A percentile compares a stretch with the other conserved stretches of the same genome.
These are phyloP conservation scores for Babesia sp. DNA, from an alignment of 169 alveolate species.

Conservation along the genomic window DNA sequence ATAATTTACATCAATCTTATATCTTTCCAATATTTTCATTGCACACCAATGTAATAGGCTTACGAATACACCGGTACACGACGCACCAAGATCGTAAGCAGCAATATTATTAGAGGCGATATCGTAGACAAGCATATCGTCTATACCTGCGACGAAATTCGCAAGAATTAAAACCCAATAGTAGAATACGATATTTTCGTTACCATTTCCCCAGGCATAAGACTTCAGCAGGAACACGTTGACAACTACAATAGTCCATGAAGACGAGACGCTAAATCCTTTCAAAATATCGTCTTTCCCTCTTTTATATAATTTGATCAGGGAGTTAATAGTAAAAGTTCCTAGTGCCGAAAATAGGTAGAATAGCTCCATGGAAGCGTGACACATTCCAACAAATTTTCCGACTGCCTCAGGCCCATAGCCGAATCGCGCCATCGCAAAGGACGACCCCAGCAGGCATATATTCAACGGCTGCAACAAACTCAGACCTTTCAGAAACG, in stretches of 20 bases:
- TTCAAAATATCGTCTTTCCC: not conserved
- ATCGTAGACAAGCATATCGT: slow-evolving; percentile 17
- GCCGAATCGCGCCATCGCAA: slow-evolving; percentile 35
- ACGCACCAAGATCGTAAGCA: slow-evolving; percentile 11
- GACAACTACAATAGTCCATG: slow-evolving; percentile 1
- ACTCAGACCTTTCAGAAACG: slow-evolving; percentile 10
- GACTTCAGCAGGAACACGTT: slow-evolving; percentile 8
- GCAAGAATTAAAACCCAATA: slow-evolving; percentile 16
- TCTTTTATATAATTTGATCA: not conserved
- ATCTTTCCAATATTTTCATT: not conserved
- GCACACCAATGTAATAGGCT: slow-evolving; percentile 2
- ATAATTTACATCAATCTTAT: slow-evolving; percentile 10
- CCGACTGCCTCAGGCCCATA: slow-evolving; percentile 3
- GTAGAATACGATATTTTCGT: slow-evolving; percentile 1
- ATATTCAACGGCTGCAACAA: slow-evolving; percentile 25
- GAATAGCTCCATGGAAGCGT: slow-evolving; percentile 12
- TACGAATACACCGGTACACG: slow-evolving; percentile 10
- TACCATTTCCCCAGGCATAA: slow-evolving; percentile 12
- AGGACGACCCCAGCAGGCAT: slow-evolving; percentile 29
- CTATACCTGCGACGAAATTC: slow-evolving; percentile 16
- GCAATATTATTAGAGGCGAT: slow-evolving; percentile 6
- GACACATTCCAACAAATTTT: slow-evolving; percentile 22
- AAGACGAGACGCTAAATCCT: not conserved
- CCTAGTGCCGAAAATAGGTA: slow-evolving; percentile 22
- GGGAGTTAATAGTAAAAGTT: not conserved